Base-by-base conservation (phyloP, 2,329 filamentous ascomycete genomes). In the Aspergillus sojae region DNA sequence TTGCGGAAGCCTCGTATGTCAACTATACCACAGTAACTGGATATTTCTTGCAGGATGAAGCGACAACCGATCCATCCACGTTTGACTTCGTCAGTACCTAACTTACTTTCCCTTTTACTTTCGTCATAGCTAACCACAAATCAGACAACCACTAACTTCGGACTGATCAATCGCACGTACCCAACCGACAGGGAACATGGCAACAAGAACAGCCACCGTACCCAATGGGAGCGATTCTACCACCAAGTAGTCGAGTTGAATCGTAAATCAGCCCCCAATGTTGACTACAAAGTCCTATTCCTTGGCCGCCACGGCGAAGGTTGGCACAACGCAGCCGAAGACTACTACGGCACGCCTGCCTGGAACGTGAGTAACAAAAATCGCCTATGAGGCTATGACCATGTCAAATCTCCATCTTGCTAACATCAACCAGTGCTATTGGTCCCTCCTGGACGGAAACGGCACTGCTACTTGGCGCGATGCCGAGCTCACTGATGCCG, bases 301-400 rank as follows among this genome's bases (percentile, higher is more conserved):
- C 74, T 88, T 57, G 86, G 84, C 41, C 82, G 87, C 30, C 87
- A 89, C 69, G 87, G 87, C 21, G 82, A 89, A 71, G 86, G 86
- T 11, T 84, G 78, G 68, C 85, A 89, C 74, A 89, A 89, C 68
- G 84, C 84, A 11, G 86, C 85, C 1, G 83, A 89, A 70, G 72
- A 77, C 2, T 84, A 79, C 67, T 88, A 87, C 65, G 86, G 86
- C 45, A 88, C 85, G 0, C 79, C 82, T 4, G 84, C 82, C 0
- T 89, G 86, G 87, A 86, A 89, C 72, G 83, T 84, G 74, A 60
- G 81, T 77, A 41, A n/a, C 39, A 41, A n/a, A 19, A 9, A 1
- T 9, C 21, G 16, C 30, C 36, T 39, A 39, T 2, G 21, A 16
- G 16, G 26, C 36, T 39, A 39, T 2, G 21, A 16, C 19, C 6